phyloP scores from a whole-genome alignment of 2,329 filamentous ascomycete genomes.

The Colletotrichum orchidophilum region DNA sequence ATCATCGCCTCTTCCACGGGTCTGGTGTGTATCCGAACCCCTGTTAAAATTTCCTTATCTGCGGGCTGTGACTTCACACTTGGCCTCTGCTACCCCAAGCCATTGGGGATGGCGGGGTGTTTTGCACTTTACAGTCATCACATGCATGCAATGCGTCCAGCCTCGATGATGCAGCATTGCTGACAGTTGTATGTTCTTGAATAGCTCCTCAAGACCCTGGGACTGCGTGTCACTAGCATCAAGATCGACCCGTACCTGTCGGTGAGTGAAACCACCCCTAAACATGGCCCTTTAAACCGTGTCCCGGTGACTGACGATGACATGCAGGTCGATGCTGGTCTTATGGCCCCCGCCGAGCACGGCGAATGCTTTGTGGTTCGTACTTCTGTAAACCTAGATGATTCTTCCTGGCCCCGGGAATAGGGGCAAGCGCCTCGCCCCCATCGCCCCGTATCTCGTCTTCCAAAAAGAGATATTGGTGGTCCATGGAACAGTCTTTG shows the following conservation, averaged over 20 bases:
- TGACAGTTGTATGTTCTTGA: conserved; percentile 40
- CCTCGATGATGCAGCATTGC: neutral
- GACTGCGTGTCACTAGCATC: conserved; percentile 72
- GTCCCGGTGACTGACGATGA: conserved; percentile 11
- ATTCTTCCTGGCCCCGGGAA: neutral
- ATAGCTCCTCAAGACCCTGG: conserved; percentile 81
- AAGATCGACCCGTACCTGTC: conserved; percentile 63
- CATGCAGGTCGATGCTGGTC: conserved; percentile 31
- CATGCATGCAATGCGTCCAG: neutral
- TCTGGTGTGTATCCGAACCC: conserved; percentile 47
- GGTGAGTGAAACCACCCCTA: conserved; percentile 36
- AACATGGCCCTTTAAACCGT: neutral
- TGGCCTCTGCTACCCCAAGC: conserved; percentile 17
- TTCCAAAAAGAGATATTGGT: neutral
- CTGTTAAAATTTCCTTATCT: conserved; percentile 35
- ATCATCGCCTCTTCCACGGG: conserved; percentile 75
- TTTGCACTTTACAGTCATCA: neutral
- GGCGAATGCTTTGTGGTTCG: conserved; percentile 36
- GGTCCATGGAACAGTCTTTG: neutral
- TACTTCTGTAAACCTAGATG: neutral
- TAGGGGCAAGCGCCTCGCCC: conserved; percentile 7
- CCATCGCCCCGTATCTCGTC: neutral
- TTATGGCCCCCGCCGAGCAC: conserved; percentile 44
- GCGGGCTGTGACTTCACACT: conserved; percentile 30
- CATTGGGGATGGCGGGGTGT: neutral